Percentiles rank a stretch among this genome's conserved stretches.
Evolutionary conservation across 495 filamentous ascomycete genomes (phyloP).

Genomic region (Penicillium fimorum): DNA sequence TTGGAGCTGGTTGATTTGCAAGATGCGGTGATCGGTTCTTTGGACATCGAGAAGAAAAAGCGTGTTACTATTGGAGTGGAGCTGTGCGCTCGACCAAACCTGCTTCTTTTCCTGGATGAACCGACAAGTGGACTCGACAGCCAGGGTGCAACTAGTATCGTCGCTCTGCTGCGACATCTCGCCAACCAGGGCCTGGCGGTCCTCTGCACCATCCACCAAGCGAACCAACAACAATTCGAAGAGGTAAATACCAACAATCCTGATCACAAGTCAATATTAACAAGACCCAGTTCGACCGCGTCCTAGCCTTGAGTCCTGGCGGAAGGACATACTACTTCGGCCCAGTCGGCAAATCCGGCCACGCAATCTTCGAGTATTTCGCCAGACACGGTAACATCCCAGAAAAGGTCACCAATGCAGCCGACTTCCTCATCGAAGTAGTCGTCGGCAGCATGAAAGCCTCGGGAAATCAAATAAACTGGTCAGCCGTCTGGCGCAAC

Average conservation of each 20-base stretch:
- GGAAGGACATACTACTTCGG: constrained; percentile 69
- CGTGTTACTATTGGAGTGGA: constrained; percentile 80
- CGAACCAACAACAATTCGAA: constrained; percentile 80
- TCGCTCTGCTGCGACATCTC: constrained; percentile 68
- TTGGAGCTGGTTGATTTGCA: constrained; percentile 81
- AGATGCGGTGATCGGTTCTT: constrained; percentile 76
- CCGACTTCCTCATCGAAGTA: constrained; percentile 86
- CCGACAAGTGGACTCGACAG: constrained; percentile 73
- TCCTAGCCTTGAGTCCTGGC: constrained; percentile 63
- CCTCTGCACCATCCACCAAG: constrained; percentile 65
- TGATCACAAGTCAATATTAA: constrained; percentile 63
- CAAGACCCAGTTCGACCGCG: constrained; percentile 60
- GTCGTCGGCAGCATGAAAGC: constrained; percentile 71
- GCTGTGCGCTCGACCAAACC: constrained; percentile 69
- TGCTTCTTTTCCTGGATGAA: constrained; percentile 72
- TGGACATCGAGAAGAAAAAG: constrained; percentile 63
- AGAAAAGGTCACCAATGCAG: constrained; percentile 61
- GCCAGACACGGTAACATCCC: constrained; percentile 37
- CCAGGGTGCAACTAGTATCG: constrained; percentile 71
- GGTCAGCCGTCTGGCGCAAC: constrained; percentile 75
- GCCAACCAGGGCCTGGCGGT: constrained; percentile 65
- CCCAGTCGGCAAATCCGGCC: constrained; percentile 58
- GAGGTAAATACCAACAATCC: constrained; percentile 35
- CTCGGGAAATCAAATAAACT: constrained; percentile 63
- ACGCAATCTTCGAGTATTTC: constrained; percentile 54